Percentiles rank a stretch among this genome's conserved stretches.
Conservation (phyloP, 352 stramenopile species). For the Lagenidium giganteum region DNA sequence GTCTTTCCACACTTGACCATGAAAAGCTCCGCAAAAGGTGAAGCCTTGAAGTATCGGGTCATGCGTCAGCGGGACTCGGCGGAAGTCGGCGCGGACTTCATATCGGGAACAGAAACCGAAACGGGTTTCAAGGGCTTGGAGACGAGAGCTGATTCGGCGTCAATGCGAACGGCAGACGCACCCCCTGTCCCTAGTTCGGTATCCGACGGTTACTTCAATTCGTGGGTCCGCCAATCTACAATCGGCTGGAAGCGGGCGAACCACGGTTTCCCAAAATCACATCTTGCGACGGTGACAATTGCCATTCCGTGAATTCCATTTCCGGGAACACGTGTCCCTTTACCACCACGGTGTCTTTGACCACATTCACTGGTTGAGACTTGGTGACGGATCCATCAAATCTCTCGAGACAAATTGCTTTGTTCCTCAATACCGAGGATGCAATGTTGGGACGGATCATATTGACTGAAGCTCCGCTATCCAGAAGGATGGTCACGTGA, state of each 20-base stretch:
- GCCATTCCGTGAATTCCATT: conserved; percentile 3
- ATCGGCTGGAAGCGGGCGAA: conserved; percentile 7
- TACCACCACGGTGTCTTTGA: background rate
- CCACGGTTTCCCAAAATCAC: conserved; percentile 18
- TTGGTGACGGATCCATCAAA: conserved; percentile 3
- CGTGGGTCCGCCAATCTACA: conserved; percentile 14
- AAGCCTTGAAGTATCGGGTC: too few species aligned
- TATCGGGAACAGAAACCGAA: too few species aligned
- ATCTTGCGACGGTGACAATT: conserved; percentile 4
- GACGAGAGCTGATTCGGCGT: too few species aligned
- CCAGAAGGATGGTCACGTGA: conserved; percentile 1
- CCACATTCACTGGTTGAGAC: background rate
- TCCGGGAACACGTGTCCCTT: background rate
- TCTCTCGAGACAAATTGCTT: background rate
- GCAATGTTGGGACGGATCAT: conserved; percentile 7
- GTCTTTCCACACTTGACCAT: conserved; percentile 2
- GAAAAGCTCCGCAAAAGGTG: conserved; percentile 5
- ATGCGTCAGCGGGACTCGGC: too few species aligned
- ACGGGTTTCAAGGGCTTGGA: too few species aligned
- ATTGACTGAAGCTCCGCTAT: conserved; percentile 10
- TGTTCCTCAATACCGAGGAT: background rate
- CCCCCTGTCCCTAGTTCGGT: too few species aligned
- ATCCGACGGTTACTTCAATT: background rate
- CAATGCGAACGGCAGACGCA: too few species aligned
- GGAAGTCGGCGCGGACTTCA: too few species aligned